Base-by-base conservation (phyloP, 108 stramenopile species). In the Nitzschia putrida region DNA sequence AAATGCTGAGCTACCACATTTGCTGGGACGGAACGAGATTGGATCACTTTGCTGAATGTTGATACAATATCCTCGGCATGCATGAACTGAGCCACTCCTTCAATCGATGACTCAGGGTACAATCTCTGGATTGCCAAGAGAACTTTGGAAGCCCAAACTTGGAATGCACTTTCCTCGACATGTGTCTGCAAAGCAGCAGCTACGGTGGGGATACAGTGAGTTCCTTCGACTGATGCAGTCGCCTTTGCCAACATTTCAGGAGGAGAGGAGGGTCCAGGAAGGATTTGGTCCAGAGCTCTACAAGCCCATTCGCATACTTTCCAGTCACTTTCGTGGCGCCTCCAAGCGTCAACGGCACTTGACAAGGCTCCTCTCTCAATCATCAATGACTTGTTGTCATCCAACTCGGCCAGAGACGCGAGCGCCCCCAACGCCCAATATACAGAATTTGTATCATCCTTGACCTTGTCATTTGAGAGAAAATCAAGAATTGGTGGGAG, bases 261-360 rank as follows among this genome's bases (percentile, higher is more conserved):
- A 3, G 58, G 42, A 22, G 58, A 66, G 53, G 42, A 41, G 1
- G n/a, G 51, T 6, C 64, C 47, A 14, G 56, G 34, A 11, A 73
- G 47, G 9, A 79, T 56, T 16, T 22, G 21, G 38, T 57, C 61
- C 47, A 81, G 54, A 20, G 57, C 74, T 39, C 80, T 45, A 53
- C 71, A 76, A 24, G 64, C 64, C 80, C 80, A 81, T 61, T 81
- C 80, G 57, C 72, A 72, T 8, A 76, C 71, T 24, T 38, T 61
- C 3, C 74, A 53, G 7, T 61, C 53, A n/a, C 25, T 57, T 45
- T 42, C 22, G n/a, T 76, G 74, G 16, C 41, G 12, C 38, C 59
- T 50, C 18, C 76, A 22, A 0, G 44, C 47, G 11, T 66, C 74
- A 12, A 81, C 11, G 20, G 76, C 64, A 16, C 41, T 21, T 38